phyloP scores from a whole-genome alignment of 2,329 filamentous ascomycete genomes.

The Dactylellina leptospora region DNA sequence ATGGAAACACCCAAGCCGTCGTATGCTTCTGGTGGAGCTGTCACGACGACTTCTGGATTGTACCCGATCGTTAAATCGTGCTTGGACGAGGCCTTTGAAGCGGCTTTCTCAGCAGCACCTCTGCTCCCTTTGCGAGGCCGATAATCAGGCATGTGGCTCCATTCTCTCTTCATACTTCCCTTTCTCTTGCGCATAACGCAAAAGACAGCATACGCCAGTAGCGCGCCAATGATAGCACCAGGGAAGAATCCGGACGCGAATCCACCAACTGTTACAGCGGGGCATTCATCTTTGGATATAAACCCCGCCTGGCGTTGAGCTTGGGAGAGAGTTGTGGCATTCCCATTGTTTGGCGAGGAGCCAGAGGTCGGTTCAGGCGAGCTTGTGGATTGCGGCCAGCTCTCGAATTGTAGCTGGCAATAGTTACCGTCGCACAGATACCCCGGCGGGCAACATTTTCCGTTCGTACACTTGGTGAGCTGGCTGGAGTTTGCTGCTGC shows the following conservation, averaged over 20 bases:
- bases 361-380: slow-evolving; percentile 9
- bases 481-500: slow-evolving; percentile 1
- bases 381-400: slow-evolving; percentile 32
- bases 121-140: slow-evolving; percentile 27
- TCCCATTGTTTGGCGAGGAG: neutral
- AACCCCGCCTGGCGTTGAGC: slow-evolving; percentile 40
- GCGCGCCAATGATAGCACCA: slow-evolving; percentile 27
- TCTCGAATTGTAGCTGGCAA: slow-evolving; percentile 43
- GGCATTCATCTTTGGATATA: slow-evolving; percentile 39
- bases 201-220: slow-evolving; percentile 26
- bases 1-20: slow-evolving; percentile 36
- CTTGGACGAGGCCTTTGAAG: slow-evolving; percentile 33
- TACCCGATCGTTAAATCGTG: slow-evolving; percentile 47
- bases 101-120: slow-evolving; percentile 20
- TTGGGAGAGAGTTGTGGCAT: slow-evolving; percentile 32
- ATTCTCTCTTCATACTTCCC: slow-evolving; percentile 16
- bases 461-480: slow-evolving; percentile 30
- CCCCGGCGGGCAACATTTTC: slow-evolving; percentile 50
- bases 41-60: slow-evolving; percentile 44
- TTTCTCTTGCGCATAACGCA: slow-evolving; percentile 11
- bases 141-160: slow-evolving; percentile 40
- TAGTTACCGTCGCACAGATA: slow-evolving; percentile 43
- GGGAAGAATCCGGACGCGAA: slow-evolving; percentile 47
- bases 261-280: slow-evolving; percentile 27
- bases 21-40: slow-evolving; percentile 30